Base-by-base conservation (phyloP, 1,284 basidiomycete species). In the Mycena citricolor region DNA sequence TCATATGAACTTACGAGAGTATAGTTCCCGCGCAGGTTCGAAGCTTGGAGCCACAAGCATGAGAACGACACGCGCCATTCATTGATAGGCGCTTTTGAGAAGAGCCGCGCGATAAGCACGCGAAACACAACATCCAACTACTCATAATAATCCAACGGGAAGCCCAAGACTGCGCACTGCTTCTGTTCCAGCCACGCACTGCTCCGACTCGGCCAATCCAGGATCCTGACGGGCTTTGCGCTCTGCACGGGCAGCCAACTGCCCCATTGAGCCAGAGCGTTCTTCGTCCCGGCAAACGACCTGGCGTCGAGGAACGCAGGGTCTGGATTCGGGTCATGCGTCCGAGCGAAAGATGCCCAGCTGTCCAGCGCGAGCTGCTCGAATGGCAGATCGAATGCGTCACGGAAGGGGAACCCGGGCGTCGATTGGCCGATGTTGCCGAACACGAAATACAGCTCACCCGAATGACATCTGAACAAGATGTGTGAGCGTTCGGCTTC, bases 261-360 rank as follows among this genome's bases (percentile, higher is more conserved):
- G 8, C 51, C 51, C 52, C 52, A 51, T 30, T 54, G 22, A 40
- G 35, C 30, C 22, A 61, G 36, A 16, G 49, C 55, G n/a, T 44
- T 30, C 3, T 49, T 44, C 4, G 61, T 64, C 8, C 45, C 56
- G 3, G 51, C 38, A 45, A 57, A 63, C 3, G 61, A 62, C 5
- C 62, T 49, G 14, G 61, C 61, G 8, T 41, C 25, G 17, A 65
- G 56, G 49, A 58, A 65, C 14, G 42, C 52, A 1, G 45, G 16
- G 1, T 49, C 44, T 4, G 61, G 61, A 20, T 61, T 65, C 4
- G 63, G 63, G 40, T 65, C 44, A 22, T 55, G 59, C 5, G 58
- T 54, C n/a, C 63, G 55, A 10, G 62, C 62, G 32, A 64, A 64
- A 8, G 61, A 52, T 2, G 54, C 49, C 61, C 62, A 64, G 2